Evolutionary conservation across 2,329 filamentous ascomycete species (phyloP).

Genomic region (Cladosporium oxysporum): DNA sequence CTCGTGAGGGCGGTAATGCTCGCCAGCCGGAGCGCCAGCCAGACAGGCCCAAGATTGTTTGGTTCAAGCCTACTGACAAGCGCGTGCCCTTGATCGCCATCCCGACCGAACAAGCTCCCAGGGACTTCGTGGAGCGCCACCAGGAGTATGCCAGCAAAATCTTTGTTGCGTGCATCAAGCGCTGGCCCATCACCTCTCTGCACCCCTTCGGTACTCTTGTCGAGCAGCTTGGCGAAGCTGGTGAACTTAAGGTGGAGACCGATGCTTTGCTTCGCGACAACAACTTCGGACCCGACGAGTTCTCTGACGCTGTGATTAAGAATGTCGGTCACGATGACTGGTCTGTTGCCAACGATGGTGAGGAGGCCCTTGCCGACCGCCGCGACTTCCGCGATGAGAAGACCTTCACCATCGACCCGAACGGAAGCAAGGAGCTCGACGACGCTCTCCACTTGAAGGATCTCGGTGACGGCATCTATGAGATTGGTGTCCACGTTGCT

Average conservation of each 20-base stretch:
- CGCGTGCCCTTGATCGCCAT: slow-evolving; percentile 97
- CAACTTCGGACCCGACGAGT: slow-evolving; percentile 97
- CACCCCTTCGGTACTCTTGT: slow-evolving; percentile 98
- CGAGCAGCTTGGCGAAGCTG: slow-evolving; percentile 95
- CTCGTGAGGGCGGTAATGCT: slow-evolving; percentile 75
- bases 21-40: slow-evolving; percentile 80
- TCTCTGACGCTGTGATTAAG: slow-evolving; percentile 92
- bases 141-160: slow-evolving; percentile 97
- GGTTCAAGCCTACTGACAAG: slow-evolving; percentile 99
- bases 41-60: slow-evolving; percentile 99
- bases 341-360: slow-evolving; percentile 81
- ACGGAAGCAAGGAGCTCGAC: slow-evolving; percentile 83
- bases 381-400: slow-evolving; percentile 89
- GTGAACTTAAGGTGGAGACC: slow-evolving; percentile 94
- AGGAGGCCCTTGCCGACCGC: slow-evolving; percentile 69
- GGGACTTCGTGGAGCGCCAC: slow-evolving; percentile 98
- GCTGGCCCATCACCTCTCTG: slow-evolving; percentile 99
- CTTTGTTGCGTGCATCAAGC: slow-evolving; percentile 98
- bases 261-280: slow-evolving; percentile 96
- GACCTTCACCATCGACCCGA: slow-evolving; percentile 89
- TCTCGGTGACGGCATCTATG: slow-evolving; percentile 78
- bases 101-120: slow-evolving; percentile 93
- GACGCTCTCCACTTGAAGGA: slow-evolving; percentile 92
- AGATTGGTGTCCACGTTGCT: slow-evolving; percentile 92
- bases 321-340: slow-evolving; percentile 92